Percentiles rank a stretch among this genome's conserved stretches.
These are phyloP conservation scores for Lantana camara DNA, from an alignment of 257 asterid species.

Conservation along the genomic window DNA sequence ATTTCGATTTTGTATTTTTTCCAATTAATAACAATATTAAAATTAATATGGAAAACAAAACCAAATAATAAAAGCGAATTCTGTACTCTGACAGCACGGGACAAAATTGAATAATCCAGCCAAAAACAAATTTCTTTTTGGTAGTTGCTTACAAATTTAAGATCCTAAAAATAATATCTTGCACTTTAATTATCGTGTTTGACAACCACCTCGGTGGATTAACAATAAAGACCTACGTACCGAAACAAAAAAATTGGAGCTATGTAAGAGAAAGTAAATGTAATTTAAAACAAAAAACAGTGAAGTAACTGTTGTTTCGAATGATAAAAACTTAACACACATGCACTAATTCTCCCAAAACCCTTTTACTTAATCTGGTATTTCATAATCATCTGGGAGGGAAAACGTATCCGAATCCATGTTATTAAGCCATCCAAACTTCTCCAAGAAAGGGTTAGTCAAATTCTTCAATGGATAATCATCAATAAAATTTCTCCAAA, in stretches of 20 bases:
- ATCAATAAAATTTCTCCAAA: slow-evolving; percentile 54
- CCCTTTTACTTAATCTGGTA: slow-evolving; percentile 35
- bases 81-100: too few relatives aligned
- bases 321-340: neutral
- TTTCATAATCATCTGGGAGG: slow-evolving; percentile 49
- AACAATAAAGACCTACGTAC: neutral
- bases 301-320: neutral
- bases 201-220: neutral
- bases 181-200: neutral
- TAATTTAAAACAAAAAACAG: too few relatives aligned
- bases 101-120: too few relatives aligned
- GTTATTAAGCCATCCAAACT: slow-evolving; percentile 56
- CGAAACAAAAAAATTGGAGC: neutral
- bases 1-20: too few relatives aligned
- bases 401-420: slow-evolving; percentile 33
- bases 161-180: neutral
- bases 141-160: neutral
- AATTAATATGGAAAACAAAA: too few relatives aligned
- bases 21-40: too few relatives aligned
- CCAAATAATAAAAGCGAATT: too few relatives aligned
- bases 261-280: neutral
- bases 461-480: slow-evolving; percentile 48
- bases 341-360: too few relatives aligned
- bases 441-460: slow-evolving; percentile 63
- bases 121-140: too few relatives aligned